Percentiles rank a stretch among this genome's conserved stretches.
Conservation (phyloP, 192 early-diverging fungal genomes). For the Spizellomyces punctatus region DNA sequence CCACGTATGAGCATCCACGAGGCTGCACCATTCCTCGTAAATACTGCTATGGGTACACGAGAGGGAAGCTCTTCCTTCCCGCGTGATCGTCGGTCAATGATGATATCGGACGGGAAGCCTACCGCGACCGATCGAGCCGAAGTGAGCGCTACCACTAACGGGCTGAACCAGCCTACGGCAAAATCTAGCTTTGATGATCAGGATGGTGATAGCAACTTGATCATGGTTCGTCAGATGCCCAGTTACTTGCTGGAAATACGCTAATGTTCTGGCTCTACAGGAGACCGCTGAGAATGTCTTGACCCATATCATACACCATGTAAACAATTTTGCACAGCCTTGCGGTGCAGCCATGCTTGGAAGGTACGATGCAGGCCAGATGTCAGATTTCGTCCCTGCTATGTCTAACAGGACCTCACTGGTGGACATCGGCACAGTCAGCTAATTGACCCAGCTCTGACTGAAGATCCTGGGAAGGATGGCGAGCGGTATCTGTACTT, state of each 20-base stretch:
- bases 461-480: constrained; percentile 33
- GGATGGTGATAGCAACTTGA: too few relatives aligned
- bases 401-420: neutral
- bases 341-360: constrained; percentile 61
- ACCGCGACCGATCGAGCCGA: too few relatives aligned
- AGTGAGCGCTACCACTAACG: too few relatives aligned
- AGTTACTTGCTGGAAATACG: too few relatives aligned
- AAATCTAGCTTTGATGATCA: too few relatives aligned
- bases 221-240: too few relatives aligned
- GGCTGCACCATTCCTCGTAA: constrained; percentile 9
- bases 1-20: constrained; percentile 31
- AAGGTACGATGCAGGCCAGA: constrained; percentile 36
- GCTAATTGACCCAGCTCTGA: constrained; percentile 39
- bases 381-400: neutral
- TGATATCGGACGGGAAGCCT: constrained; percentile 3
- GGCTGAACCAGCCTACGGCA: too few relatives aligned
- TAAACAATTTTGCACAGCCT: constrained; percentile 65
- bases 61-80: neutral
- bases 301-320: constrained; percentile 71
- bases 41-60: neutral
- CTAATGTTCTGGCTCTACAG: constrained; percentile 23
- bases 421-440: constrained; percentile 19
- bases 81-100: neutral
- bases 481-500: constrained; percentile 66
- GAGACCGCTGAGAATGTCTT: constrained; percentile 72